phyloP scores from a whole-genome alignment of 2,329 filamentous ascomycete genomes.

The Curvularia eragrostidis region DNA sequence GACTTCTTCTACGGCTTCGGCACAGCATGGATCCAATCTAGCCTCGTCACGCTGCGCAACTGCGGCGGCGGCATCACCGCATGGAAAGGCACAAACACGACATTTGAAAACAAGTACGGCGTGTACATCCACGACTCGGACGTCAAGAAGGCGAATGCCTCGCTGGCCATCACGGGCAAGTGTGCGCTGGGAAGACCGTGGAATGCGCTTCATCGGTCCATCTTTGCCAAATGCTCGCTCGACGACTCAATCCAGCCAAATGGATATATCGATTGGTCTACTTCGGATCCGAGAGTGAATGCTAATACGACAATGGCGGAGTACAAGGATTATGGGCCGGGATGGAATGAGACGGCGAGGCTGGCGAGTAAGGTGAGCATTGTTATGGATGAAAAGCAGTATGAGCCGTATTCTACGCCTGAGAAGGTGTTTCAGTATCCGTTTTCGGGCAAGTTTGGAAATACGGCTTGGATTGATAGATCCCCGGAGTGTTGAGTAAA shows the following conservation, averaged over 20 bases:
- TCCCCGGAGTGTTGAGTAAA: conserved; percentile 13
- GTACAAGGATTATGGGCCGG: conserved; percentile 60
- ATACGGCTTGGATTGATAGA: conserved; percentile 59
- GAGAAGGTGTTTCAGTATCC: conserved; percentile 46
- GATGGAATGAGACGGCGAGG: conserved; percentile 60
- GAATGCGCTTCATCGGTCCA: conserved; percentile 63
- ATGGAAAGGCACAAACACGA: conserved; percentile 73
- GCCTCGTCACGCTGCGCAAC: conserved; percentile 61
- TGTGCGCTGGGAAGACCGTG: conserved; percentile 69
- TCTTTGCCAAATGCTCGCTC: conserved; percentile 64
- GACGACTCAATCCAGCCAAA: conserved; percentile 61
- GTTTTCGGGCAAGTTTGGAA: conserved; percentile 51
- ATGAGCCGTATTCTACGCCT: conserved; percentile 31
- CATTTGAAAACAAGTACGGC: conserved; percentile 70
- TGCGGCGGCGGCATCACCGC: conserved; percentile 73
- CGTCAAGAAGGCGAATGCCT: conserved; percentile 62
- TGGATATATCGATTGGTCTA: conserved; percentile 64
- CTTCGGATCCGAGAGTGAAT: conserved; percentile 49
- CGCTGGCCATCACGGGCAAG: conserved; percentile 48
- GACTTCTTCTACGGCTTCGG: conserved; percentile 75
- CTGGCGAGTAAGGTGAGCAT: conserved; percentile 53
- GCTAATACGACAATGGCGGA: conserved; percentile 63
- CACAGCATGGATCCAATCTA: conserved; percentile 66
- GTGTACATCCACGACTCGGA: conserved; percentile 66
- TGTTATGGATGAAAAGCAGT: conserved; percentile 53